These are phyloP conservation scores for Sporisorium graminicola DNA, from an alignment of 1,284 basidiomycete species.

Conservation along the genomic window DNA sequence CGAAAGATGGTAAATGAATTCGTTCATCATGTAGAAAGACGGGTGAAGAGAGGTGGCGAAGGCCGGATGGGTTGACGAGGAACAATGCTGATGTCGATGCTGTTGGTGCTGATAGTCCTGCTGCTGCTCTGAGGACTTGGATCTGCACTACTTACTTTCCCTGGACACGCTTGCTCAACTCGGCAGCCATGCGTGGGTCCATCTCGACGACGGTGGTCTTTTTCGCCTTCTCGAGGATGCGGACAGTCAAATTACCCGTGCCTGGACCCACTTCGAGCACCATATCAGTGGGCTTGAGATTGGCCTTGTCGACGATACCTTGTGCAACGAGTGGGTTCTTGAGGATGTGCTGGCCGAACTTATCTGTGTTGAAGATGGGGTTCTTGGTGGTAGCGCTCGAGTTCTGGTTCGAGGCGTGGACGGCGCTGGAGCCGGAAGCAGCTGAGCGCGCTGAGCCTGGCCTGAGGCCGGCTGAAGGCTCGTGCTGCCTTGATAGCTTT, in stretches of 20 bases:
- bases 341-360: constrained; percentile 96
- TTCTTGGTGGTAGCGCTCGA: constrained; percentile 66
- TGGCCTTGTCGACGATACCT: constrained; percentile 78
- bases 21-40: constrained; percentile 41
- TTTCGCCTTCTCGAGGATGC: constrained; percentile 93
- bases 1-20: constrained; percentile 59
- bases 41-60: not conserved
- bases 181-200: constrained; percentile 99
- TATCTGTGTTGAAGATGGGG: constrained; percentile 79
- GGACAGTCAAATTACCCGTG: constrained; percentile 95
- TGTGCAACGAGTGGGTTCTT: constrained; percentile 92
- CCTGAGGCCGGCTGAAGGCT: constrained; percentile 76
- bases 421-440: constrained; percentile 21
- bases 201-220: constrained; percentile 94
- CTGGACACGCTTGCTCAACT: constrained; percentile 95
- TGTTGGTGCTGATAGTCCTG: not conserved
- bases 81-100: constrained; percentile 7
- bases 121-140: not conserved
- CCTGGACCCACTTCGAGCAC: constrained; percentile 98
- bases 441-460: constrained; percentile 72
- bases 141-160: constrained; percentile 83
- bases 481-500: constrained; percentile 81
- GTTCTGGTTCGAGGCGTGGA: constrained; percentile 62
- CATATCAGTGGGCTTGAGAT: constrained; percentile 91
- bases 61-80: not conserved